These are phyloP conservation scores for Monosporascus sp. DNA, from an alignment of 2,329 filamentous ascomycete genomes.

Conservation along the genomic window DNA sequence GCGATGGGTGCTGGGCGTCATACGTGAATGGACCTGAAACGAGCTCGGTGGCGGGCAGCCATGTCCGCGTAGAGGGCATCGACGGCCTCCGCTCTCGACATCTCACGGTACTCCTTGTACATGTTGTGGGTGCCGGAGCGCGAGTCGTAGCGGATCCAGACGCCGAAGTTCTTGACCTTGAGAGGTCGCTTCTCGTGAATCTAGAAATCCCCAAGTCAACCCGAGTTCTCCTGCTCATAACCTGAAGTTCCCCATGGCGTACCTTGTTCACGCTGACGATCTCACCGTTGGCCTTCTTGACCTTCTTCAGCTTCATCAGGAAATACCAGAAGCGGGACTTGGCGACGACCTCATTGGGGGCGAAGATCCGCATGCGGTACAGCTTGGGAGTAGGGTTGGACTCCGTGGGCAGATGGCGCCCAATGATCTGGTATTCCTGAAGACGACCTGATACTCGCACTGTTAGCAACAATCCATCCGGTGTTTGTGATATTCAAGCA, in stretches of 20 bases:
- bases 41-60: constrained; percentile 96
- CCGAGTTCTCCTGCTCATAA: neutral
- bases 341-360: constrained; percentile 93
- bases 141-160: constrained; percentile 99
- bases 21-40: constrained; percentile 99
- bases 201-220: constrained; percentile 39
- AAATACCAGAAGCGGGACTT: constrained; percentile 99
- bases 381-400: constrained; percentile 95
- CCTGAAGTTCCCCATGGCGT: constrained; percentile 35
- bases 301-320: constrained; percentile 97
- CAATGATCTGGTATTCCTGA: constrained; percentile 99
- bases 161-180: constrained; percentile 99
- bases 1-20: constrained; percentile 27
- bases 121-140: constrained; percentile 99
- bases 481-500: neutral
- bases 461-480: constrained; percentile 25
- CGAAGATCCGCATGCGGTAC: constrained; percentile 99
- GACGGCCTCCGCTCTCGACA: constrained; percentile 92
- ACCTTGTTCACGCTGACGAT: constrained; percentile 96
- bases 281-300: constrained; percentile 99
- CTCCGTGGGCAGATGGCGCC: constrained; percentile 97
- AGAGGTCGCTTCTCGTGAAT: constrained; percentile 98
- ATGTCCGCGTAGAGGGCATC: constrained; percentile 99
- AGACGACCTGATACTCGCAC: constrained; percentile 73
- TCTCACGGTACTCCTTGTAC: constrained; percentile 99